phyloP scores from a whole-genome alignment of 139 green algal genomes.

The Chlorella sorokiniana region DNA sequence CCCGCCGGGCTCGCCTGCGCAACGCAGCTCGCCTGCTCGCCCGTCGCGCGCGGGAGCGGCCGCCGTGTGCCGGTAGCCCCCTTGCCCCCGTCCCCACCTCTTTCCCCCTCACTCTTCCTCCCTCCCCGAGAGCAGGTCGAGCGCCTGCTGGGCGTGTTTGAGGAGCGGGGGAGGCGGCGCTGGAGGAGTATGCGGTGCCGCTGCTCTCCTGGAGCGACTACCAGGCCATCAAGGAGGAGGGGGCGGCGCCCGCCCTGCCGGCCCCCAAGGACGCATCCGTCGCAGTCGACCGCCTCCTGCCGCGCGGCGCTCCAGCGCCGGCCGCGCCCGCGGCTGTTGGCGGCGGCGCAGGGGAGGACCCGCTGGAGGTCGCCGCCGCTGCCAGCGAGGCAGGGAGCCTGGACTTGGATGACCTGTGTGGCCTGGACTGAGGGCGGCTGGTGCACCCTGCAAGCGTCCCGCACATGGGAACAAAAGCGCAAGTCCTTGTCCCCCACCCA shows the following conservation, averaged over 20 bases:
- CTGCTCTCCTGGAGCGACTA: slow-evolving; percentile 64
- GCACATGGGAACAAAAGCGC: no score
- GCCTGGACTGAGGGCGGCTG: slow-evolving; percentile 15
- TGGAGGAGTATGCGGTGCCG: slow-evolving; percentile 44
- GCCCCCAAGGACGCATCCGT: no score
- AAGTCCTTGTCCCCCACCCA: no score
- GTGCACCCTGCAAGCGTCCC: neutral
- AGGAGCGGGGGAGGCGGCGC: slow-evolving; percentile 19
- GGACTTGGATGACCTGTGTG: slow-evolving; percentile 18
- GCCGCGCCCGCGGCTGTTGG: neutral
- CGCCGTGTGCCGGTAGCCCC: neutral
- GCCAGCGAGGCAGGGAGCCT: slow-evolving; percentile 17
- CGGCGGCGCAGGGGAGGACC: neutral
- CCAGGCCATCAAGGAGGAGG: slow-evolving; percentile 40
- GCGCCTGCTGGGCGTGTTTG: slow-evolving; percentile 50
- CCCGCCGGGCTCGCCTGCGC: no score
- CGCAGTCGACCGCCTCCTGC: no score
- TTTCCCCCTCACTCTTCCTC: neutral
- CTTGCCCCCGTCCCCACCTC: neutral
- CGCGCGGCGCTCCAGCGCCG: neutral
- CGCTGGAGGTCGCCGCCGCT: neutral
- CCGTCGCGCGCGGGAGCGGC: no score
- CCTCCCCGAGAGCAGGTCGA: slow-evolving; percentile 26
- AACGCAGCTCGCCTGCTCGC: no score
- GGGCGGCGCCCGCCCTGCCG: neutral